Conservation (phyloP, 163 green algal species). For the Chloromonas sp. region DNA sequence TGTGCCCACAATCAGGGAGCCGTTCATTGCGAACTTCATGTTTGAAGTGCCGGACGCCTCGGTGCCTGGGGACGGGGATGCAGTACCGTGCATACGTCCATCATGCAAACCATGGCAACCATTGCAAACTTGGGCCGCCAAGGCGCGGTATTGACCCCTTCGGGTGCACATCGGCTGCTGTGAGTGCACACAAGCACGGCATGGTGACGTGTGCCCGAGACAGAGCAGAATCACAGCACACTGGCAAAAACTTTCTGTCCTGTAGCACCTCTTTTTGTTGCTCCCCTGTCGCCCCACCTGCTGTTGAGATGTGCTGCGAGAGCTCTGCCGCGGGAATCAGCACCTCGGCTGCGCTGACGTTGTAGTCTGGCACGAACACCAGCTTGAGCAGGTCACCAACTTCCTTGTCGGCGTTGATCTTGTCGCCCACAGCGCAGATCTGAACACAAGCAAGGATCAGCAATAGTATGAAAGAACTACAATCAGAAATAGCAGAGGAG, state of each 20-base stretch:
- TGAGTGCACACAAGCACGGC: too few species aligned
- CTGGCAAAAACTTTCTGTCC: too few species aligned
- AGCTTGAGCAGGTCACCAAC: constrained; percentile 94
- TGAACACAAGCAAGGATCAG: constrained; percentile 1
- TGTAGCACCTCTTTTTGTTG: too few species aligned
- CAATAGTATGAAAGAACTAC: not conserved
- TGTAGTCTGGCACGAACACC: constrained; percentile 98
- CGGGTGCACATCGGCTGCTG: too few species aligned
- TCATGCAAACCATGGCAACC: too few species aligned
- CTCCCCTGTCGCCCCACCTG: constrained; percentile 52
- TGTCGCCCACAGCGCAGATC: constrained; percentile 75
- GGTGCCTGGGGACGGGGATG: constrained; percentile 16
- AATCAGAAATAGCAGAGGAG: not conserved
- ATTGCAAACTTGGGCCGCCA: too few species aligned
- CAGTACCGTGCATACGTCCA: too few species aligned
- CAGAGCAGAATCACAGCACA: too few species aligned
- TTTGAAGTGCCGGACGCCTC: constrained; percentile 82
- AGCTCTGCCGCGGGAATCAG: constrained; percentile 61
- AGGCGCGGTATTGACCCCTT: too few species aligned
- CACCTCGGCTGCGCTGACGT: constrained; percentile 87
- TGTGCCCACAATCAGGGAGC: constrained; percentile 96
- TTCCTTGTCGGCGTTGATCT: constrained; percentile 87
- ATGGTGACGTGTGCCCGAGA: too few species aligned
- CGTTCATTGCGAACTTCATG: constrained; percentile 99
- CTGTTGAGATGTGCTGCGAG: constrained; percentile 88